A percentile compares a stretch with the other conserved stretches of the same genome.
These are phyloP conservation scores for Grifola frondosa DNA, from an alignment of 1,284 basidiomycete species.

Conservation along the genomic window DNA sequence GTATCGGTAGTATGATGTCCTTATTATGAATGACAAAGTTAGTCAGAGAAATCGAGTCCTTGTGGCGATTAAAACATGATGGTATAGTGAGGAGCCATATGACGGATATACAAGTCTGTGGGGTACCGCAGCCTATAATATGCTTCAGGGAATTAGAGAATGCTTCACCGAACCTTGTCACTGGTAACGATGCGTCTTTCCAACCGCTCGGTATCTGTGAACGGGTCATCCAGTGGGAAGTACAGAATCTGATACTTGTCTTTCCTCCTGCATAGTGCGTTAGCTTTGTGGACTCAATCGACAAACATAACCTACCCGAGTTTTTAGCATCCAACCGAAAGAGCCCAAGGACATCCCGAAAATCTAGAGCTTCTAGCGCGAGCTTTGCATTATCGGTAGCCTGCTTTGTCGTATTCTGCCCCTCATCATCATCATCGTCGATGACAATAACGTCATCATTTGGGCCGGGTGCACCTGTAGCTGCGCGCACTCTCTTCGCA, in stretches of 20 bases:
- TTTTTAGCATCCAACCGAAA: constrained; percentile 50
- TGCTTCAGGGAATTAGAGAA: too few relatives aligned
- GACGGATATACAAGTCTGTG: too few relatives aligned
- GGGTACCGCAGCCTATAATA: too few relatives aligned
- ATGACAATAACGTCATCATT: constrained; percentile 36
- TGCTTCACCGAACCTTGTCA: constrained; percentile 24
- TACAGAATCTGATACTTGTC: constrained; percentile 69
- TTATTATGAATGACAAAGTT: too few relatives aligned
- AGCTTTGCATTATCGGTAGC: not conserved
- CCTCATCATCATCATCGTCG: constrained; percentile 36
- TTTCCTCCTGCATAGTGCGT: constrained; percentile 41
- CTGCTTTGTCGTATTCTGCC: constrained; percentile 16
- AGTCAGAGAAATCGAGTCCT: too few relatives aligned
- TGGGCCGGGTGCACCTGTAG: not conserved
- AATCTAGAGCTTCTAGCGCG: constrained; percentile 26
- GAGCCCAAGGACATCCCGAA: constrained; percentile 39
- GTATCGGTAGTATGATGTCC: too few relatives aligned
- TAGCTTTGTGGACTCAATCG: too few relatives aligned
- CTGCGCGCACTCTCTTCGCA: constrained; percentile 31
- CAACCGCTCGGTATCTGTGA: constrained; percentile 50
- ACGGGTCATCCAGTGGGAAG: constrained; percentile 61
- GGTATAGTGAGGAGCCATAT: too few relatives aligned
- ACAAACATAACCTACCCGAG: too few relatives aligned
- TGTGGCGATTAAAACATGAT: too few relatives aligned
- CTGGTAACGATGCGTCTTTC: constrained; percentile 55